Conservation (phyloP, 768 basidiomycete species). For the Rhodosporidiobolus sp. region DNA sequence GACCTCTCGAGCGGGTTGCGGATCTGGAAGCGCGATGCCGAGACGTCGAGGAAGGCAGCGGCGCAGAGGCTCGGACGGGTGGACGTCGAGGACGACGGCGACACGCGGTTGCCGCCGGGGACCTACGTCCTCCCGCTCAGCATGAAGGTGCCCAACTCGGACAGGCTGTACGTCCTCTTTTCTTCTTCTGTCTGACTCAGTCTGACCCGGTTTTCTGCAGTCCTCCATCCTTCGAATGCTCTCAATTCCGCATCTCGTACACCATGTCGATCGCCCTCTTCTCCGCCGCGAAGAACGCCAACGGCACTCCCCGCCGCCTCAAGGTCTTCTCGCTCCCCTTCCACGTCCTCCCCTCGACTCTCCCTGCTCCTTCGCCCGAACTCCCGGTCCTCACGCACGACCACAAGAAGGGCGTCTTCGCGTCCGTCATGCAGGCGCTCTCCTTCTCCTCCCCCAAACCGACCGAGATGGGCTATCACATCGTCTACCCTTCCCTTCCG, state of each 20-base stretch:
- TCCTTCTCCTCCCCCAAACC: constrained; percentile 32
- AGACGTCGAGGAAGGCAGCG: constrained; percentile 19
- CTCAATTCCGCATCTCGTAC: constrained; percentile 44
- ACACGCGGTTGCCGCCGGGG: constrained; percentile 38
- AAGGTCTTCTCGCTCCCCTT: constrained; percentile 45
- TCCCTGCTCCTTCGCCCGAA: constrained; percentile 40
- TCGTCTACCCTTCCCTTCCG: constrained; percentile 43
- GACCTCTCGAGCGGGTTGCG: constrained; percentile 42
- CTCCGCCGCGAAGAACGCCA: constrained; percentile 27
- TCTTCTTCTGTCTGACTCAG: background rate
- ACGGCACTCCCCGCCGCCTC: constrained; percentile 39
- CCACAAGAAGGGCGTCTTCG: constrained; percentile 42
- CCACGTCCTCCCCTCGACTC: constrained; percentile 44
- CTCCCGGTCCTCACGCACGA: constrained; percentile 45
- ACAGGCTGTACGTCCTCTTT: constrained; percentile 39
- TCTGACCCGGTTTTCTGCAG: constrained; percentile 9
- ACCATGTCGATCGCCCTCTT: constrained; percentile 46
- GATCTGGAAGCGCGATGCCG: constrained; percentile 45
- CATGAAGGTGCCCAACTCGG: constrained; percentile 46
- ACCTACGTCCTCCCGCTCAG: constrained; percentile 45
- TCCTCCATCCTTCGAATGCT: constrained; percentile 44
- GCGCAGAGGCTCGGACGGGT: constrained; percentile 9
- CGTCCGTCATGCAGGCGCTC: constrained; percentile 39
- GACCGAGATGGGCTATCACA: constrained; percentile 43
- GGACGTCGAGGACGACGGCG: constrained; percentile 34